These are phyloP conservation scores for Seiridium cupressi DNA, from an alignment of 2,329 filamentous ascomycete genomes.

Conservation along the genomic window DNA sequence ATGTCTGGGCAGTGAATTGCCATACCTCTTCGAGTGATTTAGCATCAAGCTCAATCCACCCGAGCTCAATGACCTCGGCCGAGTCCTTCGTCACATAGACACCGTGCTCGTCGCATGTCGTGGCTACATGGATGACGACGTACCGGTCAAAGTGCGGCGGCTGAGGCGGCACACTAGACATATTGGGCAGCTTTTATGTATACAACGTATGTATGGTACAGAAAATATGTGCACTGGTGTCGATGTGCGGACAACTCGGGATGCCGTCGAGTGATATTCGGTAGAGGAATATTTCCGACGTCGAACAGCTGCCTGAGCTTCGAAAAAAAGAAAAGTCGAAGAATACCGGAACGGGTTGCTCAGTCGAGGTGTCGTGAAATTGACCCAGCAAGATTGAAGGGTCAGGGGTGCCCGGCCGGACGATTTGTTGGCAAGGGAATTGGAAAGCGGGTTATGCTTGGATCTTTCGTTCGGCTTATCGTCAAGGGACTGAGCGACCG, in stretches of 20 bases:
- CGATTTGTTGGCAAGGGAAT: constrained; percentile 2
- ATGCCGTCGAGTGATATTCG: neutral
- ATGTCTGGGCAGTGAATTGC: constrained; percentile 8
- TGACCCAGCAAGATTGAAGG: constrained; percentile 3
- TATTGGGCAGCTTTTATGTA: constrained; percentile 23
- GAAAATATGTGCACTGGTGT: constrained; percentile 1
- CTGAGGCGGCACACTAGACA: constrained; percentile 48
- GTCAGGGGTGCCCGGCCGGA: constrained; percentile 8
- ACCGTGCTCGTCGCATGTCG: constrained; percentile 97
- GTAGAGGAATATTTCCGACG: constrained; percentile 3
- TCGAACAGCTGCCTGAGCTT: constrained; percentile 9
- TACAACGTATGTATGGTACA: constrained; percentile 16
- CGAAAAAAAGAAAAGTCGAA: constrained; percentile 5
- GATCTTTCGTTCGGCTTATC: neutral
- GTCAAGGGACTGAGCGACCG: neutral
- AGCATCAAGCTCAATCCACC: constrained; percentile 93
- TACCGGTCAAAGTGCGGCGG: constrained; percentile 87
- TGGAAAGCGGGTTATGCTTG: constrained; percentile 2
- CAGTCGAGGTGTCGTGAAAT: constrained; percentile 2
- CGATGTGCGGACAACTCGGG: neutral
- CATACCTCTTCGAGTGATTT: constrained; percentile 90
- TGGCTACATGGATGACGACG: constrained; percentile 97
- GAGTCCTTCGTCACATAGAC: constrained; percentile 99
- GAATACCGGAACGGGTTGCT: constrained; percentile 4
- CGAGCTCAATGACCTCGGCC: constrained; percentile 97